Conservation (phyloP, 768 basidiomycete species). For the Termitomyces sp. region DNA sequence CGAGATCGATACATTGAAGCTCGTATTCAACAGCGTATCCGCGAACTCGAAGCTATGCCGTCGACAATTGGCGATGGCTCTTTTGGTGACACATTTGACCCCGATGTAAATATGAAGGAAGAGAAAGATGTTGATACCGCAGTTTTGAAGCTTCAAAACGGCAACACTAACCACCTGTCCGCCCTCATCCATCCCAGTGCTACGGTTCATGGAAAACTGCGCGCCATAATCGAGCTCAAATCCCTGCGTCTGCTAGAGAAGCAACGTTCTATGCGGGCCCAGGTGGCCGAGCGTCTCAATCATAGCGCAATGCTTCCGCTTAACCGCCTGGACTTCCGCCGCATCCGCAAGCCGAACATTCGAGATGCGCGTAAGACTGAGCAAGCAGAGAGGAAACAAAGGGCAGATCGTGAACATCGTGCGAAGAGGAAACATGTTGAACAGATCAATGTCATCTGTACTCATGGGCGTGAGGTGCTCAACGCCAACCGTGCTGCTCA, state of each 20-base stretch:
- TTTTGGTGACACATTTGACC: constrained; percentile 43
- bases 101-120: constrained; percentile 34
- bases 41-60: constrained; percentile 77
- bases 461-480: constrained; percentile 75
- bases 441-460: constrained; percentile 81
- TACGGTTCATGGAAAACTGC: constrained; percentile 76
- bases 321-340: constrained; percentile 89
- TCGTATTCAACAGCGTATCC: constrained; percentile 81
- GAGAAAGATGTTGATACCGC: constrained; percentile 37
- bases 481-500: constrained; percentile 60
- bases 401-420: constrained; percentile 85
- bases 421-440: constrained; percentile 97
- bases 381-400: constrained; percentile 85
- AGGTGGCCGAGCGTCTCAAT: constrained; percentile 81
- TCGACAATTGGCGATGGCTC: constrained; percentile 77
- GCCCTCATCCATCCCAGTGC: constrained; percentile 51
- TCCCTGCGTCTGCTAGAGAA: constrained; percentile 84
- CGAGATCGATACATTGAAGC: constrained; percentile 89
- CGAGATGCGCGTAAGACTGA: constrained; percentile 90
- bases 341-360: constrained; percentile 77
- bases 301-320: constrained; percentile 86
- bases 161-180: constrained; percentile 18
- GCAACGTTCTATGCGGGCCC: constrained; percentile 81
- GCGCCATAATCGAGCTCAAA: constrained; percentile 91
- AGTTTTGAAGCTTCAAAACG: constrained; percentile 21